Conservation (phyloP, 768 basidiomycete species). For the Collybiopsis confluens region DNA sequence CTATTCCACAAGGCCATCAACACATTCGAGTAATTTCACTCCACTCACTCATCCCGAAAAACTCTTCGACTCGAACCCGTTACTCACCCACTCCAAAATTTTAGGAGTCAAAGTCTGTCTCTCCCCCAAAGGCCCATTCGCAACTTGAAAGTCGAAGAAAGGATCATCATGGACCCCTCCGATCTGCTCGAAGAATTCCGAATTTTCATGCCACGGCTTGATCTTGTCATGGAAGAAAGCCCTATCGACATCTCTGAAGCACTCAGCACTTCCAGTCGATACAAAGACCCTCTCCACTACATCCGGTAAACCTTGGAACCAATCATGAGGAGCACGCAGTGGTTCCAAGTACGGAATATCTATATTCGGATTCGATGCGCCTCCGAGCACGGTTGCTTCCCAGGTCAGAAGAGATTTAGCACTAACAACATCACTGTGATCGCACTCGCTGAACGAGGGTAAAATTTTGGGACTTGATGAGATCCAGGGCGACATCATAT, state of each 20-base stretch:
- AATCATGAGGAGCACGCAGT: constrained; percentile 24
- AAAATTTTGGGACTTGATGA: constrained; percentile 18
- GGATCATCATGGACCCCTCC: constrained; percentile 34
- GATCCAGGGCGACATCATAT: constrained; percentile 30
- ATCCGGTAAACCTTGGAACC: constrained; percentile 27
- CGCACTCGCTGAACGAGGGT: constrained; percentile 18
- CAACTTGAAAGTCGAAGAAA: constrained; percentile 19
- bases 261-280: constrained; percentile 31
- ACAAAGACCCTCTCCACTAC: constrained; percentile 30
- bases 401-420: constrained; percentile 9
- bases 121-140: background rate
- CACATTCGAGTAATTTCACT: too few relatives aligned
- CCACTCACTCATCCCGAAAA: too few relatives aligned
- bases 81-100: background rate
- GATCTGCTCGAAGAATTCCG: constrained; percentile 23
- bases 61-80: background rate
- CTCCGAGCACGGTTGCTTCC: constrained; percentile 19
- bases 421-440: constrained; percentile 21
- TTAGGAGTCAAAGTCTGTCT: background rate
- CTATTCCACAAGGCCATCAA: too few relatives aligned
- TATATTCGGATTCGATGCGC: constrained; percentile 19
- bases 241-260: constrained; percentile 26
- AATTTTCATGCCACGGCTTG: constrained; percentile 13
- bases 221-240: constrained; percentile 20
- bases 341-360: constrained; percentile 25